These are phyloP conservation scores for Yarrowia osloensis DNA, from an alignment of 805 yeast genomes.

Conservation along the genomic window DNA sequence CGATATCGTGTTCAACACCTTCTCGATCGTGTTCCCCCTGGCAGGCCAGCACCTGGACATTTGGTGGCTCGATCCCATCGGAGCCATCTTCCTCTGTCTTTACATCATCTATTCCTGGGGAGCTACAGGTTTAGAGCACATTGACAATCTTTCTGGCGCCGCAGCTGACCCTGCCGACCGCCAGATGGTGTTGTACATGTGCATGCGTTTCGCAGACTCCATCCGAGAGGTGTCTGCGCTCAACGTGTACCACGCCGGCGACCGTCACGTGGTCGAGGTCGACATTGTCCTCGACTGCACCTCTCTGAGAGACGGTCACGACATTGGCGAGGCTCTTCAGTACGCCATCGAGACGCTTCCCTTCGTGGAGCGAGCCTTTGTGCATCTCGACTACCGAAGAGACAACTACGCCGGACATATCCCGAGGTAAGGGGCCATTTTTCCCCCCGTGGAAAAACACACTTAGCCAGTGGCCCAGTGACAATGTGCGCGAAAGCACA, in stretches of 20 bases:
- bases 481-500: constrained; percentile 25
- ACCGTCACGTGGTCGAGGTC: constrained; percentile 71
- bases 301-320: constrained; percentile 68
- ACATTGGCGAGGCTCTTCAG: constrained; percentile 77
- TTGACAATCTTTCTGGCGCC: constrained; percentile 73
- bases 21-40: constrained; percentile 70
- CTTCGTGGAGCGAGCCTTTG: constrained; percentile 77
- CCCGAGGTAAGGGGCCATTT: constrained; percentile 25
- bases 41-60: constrained; percentile 53
- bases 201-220: constrained; percentile 66
- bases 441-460: too few species aligned
- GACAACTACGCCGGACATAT: constrained; percentile 30
- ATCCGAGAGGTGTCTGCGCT: constrained; percentile 65
- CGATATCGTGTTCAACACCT: constrained; percentile 70
- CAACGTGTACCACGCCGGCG: constrained; percentile 78
- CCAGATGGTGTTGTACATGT: constrained; percentile 66
- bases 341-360: constrained; percentile 79
- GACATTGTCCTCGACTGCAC: constrained; percentile 61
- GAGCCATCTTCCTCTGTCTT: constrained; percentile 63
- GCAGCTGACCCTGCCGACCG: constrained; percentile 63
- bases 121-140: constrained; percentile 65
- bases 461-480: constrained; percentile 8
- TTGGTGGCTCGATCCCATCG: constrained; percentile 77
- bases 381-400: constrained; percentile 58
- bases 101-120: constrained; percentile 70